Percentiles rank a stretch among this genome's conserved stretches.
Evolutionary conservation across 768 basidiomycete genomes (phyloP).

Genomic region (Chalciporus piperatus): DNA sequence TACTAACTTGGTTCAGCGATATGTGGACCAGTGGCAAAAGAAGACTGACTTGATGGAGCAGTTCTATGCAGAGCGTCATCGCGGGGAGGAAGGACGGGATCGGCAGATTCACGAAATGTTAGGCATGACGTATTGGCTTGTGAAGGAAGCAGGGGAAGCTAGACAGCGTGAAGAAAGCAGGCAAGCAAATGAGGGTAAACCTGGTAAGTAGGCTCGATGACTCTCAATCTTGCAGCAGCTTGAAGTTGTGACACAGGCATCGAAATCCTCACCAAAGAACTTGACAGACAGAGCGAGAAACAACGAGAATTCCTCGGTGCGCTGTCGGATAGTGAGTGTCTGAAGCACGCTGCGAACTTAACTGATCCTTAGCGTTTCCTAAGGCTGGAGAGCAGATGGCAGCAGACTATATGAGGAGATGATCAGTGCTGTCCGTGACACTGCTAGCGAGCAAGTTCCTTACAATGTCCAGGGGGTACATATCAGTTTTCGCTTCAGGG

Average conservation of each 20-base stretch:
- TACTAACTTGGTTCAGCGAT: slow-evolving; percentile 62
- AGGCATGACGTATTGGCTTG: slow-evolving; percentile 53
- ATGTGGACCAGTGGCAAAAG: slow-evolving; percentile 48
- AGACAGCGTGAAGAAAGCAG: slow-evolving; percentile 46
- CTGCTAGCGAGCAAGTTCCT: slow-evolving; percentile 69
- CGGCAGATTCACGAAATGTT: slow-evolving; percentile 48
- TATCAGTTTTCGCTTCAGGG: slow-evolving; percentile 1
- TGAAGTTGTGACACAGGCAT: slow-evolving; percentile 36
- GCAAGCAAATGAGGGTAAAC: slow-evolving; percentile 43
- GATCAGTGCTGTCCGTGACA: slow-evolving; percentile 59
- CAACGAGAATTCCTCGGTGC: slow-evolving; percentile 48
- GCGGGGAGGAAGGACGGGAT: slow-evolving; percentile 52
- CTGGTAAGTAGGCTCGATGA: slow-evolving; percentile 39
- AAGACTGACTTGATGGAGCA: slow-evolving; percentile 57
- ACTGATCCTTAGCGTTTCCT: not conserved
- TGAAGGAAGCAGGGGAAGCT: slow-evolving; percentile 39
- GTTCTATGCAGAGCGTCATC: slow-evolving; percentile 55
- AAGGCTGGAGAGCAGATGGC: slow-evolving; percentile 65
- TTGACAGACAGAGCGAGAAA: slow-evolving; percentile 51
- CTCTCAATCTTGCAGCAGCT: not conserved
- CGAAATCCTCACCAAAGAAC: slow-evolving; percentile 52
- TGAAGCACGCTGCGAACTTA: no score
- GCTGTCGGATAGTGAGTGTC: slow-evolving; percentile 52
- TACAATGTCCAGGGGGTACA: slow-evolving; percentile 77
- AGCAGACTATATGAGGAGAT: slow-evolving; percentile 58